A percentile compares a stretch with the other conserved stretches of the same genome.
Evolutionary conservation across 108 stramenopile species (phyloP).

Genomic region (Bacterosira constricta): DNA sequence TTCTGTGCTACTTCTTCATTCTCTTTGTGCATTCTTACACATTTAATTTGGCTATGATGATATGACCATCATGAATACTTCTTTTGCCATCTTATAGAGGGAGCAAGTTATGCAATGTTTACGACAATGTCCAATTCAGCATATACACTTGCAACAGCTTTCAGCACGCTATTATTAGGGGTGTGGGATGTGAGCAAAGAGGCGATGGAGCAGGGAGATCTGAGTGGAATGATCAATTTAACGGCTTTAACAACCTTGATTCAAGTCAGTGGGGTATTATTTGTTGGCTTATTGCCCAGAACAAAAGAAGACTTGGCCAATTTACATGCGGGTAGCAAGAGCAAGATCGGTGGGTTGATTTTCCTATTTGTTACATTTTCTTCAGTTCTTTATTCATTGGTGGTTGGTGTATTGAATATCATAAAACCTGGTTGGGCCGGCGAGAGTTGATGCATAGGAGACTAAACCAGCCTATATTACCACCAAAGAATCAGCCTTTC

Average conservation of each 20-base stretch:
- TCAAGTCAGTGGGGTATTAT: slow-evolving; percentile 71
- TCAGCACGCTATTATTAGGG: slow-evolving; percentile 67
- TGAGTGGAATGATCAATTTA: slow-evolving; percentile 75
- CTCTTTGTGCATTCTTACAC: too few relatives aligned
- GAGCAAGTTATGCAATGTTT: slow-evolving; percentile 88
- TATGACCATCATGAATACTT: too few relatives aligned
- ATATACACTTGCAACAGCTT: slow-evolving; percentile 50
- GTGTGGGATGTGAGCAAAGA: slow-evolving; percentile 84
- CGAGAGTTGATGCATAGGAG: slow-evolving; percentile 39
- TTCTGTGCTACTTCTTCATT: too few relatives aligned
- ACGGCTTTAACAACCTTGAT: slow-evolving; percentile 75
- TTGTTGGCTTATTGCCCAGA: slow-evolving; percentile 73
- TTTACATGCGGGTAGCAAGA: slow-evolving; percentile 59
- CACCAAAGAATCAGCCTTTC: too few relatives aligned
- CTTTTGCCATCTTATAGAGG: too few relatives aligned
- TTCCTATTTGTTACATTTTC: slow-evolving; percentile 72
- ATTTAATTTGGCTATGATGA: too few relatives aligned
- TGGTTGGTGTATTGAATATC: slow-evolving; percentile 77
- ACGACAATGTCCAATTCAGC: slow-evolving; percentile 82
- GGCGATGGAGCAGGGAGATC: slow-evolving; percentile 57
- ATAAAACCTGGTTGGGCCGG: slow-evolving; percentile 77
- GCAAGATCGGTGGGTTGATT: slow-evolving; percentile 72
- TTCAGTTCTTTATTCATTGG: slow-evolving; percentile 75
- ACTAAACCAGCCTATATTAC: too few relatives aligned
- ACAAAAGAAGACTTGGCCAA: slow-evolving; percentile 78